Percentiles rank a stretch among this genome's conserved stretches.
Conservation (phyloP, 1,139 yeast genomes). For the Candida glucosophila region DNA sequence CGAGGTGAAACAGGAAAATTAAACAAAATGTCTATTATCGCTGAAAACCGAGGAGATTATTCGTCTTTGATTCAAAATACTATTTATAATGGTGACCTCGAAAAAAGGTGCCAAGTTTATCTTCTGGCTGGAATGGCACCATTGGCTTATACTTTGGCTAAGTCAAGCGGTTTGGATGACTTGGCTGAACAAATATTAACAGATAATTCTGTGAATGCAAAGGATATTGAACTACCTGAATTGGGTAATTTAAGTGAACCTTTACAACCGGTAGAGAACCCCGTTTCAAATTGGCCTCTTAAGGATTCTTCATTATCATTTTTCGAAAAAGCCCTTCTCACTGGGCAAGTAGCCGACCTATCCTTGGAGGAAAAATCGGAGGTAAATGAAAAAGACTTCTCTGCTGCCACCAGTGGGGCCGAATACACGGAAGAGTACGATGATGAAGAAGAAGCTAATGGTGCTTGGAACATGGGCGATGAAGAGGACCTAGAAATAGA, state of each 20-base stretch:
- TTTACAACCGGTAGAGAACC: slow-evolving; percentile 40
- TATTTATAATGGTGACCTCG: slow-evolving; percentile 65
- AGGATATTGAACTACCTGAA: slow-evolving; percentile 61
- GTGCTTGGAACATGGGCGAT: slow-evolving; percentile 51
- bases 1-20: slow-evolving; percentile 76
- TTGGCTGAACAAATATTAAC: slow-evolving; percentile 64
- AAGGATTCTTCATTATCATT: slow-evolving; percentile 63
- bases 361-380: slow-evolving; percentile 35
- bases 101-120: slow-evolving; percentile 68
- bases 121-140: slow-evolving; percentile 77
- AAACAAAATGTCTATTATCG: slow-evolving; percentile 79
- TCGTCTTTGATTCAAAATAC: slow-evolving; percentile 80
- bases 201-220: slow-evolving; percentile 59
- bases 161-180: slow-evolving; percentile 72
- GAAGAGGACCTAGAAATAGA: slow-evolving; percentile 42
- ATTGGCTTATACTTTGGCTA: slow-evolving; percentile 89
- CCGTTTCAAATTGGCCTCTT: slow-evolving; percentile 71
- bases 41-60: slow-evolving; percentile 79
- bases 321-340: slow-evolving; percentile 73
- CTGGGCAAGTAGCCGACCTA: slow-evolving; percentile 67
- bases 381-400: slow-evolving; percentile 3
- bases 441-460: slow-evolving; percentile 46
- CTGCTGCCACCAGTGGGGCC: slow-evolving; percentile 22
- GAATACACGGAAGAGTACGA: slow-evolving; percentile 45
- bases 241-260: slow-evolving; percentile 32